Evolutionary conservation across 2,329 filamentous ascomycete species (phyloP), one percentile per base, ranked within the genome.

Genomic region (Colletotrichum sp.): DNA sequence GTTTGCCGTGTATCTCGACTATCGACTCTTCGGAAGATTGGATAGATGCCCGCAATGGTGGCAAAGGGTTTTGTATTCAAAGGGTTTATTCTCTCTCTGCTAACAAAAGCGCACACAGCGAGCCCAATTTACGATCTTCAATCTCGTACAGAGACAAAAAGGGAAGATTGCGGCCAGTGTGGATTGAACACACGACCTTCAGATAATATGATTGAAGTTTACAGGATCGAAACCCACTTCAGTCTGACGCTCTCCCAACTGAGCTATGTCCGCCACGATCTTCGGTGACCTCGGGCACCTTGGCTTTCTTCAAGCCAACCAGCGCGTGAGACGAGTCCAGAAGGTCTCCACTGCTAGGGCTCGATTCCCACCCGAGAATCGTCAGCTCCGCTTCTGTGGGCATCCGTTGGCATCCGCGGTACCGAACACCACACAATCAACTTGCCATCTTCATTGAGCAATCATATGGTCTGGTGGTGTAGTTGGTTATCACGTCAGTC

Each of bases 401-500:
- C 18, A 8, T 21, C 26, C 3, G 16, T 9, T 18, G 8, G 24
- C 24, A 52, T 52, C 44, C 44, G 3, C 8, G 0, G 4, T 15
- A 24, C 2, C 52, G 16, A 15, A 49, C 10, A 10, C 12, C 28
- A 55, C 28, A 64, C 18, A 28, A 12, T 0, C 13, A 34, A 36
- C 12, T 30, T 30, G 36, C 7, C 10, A 28, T 21, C 36, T 13
- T 15, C 8, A 49, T 26, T 2, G n/a, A 30, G 6, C 3, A n/a
- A 16, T 6, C n/a, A 16, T 18, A 13, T 44, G 69, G 62, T 75
- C 72, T 68, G 87, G 89, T 72, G 85, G 83, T 82, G 80, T 82
- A 82, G 85, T 87, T 86, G 85, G 85, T 87, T 86, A 86, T 87
- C 86, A 87, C 85, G 83, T 87, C 84, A 86, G 85, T 86, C 84